Evolutionary conservation across 345 rosid genomes (phyloP).

Genomic region (Triadica sebifera): DNA sequence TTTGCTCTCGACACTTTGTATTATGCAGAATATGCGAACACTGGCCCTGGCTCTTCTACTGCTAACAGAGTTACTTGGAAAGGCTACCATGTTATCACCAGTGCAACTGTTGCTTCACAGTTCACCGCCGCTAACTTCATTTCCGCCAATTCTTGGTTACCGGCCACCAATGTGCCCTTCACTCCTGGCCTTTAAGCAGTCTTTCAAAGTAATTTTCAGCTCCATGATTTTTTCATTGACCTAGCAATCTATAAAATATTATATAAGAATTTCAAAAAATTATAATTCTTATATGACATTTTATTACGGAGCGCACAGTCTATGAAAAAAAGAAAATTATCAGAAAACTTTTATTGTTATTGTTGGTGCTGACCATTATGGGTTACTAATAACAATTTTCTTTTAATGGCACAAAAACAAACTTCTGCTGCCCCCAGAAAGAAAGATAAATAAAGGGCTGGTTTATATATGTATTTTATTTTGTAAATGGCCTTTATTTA

Average conservation of each 20-base stretch:
- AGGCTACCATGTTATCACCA: constrained; percentile 58
- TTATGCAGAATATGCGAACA: constrained; percentile 67
- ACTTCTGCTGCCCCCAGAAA: neutral
- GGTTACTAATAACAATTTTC: neutral
- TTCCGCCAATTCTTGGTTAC: constrained; percentile 60
- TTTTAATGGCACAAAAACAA: neutral
- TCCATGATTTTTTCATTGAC: no score
- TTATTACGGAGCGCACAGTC: no score
- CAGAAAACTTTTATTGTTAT: no score
- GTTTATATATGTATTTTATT: neutral
- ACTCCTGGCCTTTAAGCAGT: constrained; percentile 44
- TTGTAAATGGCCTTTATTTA: neutral
- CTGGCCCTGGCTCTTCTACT: constrained; percentile 65
- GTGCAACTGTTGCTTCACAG: constrained; percentile 39
- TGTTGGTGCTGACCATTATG: no score
- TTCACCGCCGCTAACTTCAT: constrained; percentile 56
- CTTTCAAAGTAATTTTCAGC: no score
- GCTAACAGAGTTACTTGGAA: constrained; percentile 58
- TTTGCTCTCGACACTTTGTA: constrained; percentile 58
- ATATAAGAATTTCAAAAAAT: no score
- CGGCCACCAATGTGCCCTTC: constrained; percentile 54
- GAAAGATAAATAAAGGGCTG: neutral
- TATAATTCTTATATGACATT: no score
- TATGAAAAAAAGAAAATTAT: no score
- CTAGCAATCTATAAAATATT: no score